Evolutionary conservation across 192 early-diverging fungal species (phyloP), one percentile per base, ranked within the genome.

Genomic region (Linnemannia hyalina): DNA sequence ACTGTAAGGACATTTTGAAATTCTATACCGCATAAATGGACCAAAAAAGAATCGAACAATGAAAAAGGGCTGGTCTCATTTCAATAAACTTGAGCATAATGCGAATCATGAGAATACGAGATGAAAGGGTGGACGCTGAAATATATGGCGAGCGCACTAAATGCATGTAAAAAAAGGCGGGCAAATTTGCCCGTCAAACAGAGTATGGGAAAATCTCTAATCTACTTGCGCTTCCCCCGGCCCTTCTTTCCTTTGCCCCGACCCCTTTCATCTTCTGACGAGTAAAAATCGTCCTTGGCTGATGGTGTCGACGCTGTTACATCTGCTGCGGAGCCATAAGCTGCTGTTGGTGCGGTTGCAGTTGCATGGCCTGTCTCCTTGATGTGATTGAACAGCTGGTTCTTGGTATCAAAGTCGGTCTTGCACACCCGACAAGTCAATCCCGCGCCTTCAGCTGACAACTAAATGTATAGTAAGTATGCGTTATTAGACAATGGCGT

Each of bases 371-470:
- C 96, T 20, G 95, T 96, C 32, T 90, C 90, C 60, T 95, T 94
- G 46, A 99, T 96, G 81, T 99, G 98, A 2, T 92, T 88, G 89
- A 99, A 99, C 2, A 99, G 89, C 82, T 95, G 93, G 82, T 96
- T 98, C 69, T 96, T 93, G 32, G 95, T 92, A 15, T 90, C 73
- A 88, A 97, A 99, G n/a, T 73, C 84, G 35, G 90, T 87, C 26
- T 68, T 68, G 87, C 98, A 99, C 0, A 97, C 94, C 80, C 97
- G 96, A 89, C 98, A 99, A 4, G 57, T 76, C n/a, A 90, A 46
- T 3, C 44, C 15, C 40, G 76, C 46, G 70, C 60, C 86, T 82
- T 42, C 76, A 68, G 78, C 65, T 0, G 76, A 93, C 20, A 93
- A 85, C 71, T 96, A 82, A 71, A 84, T 35, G 35, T 35, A 35